A percentile compares a stretch with the other conserved stretches of the same genome.
phyloP scores from a whole-genome alignment of 208 protist genomes.

The Wallacemonas collosoma region DNA sequence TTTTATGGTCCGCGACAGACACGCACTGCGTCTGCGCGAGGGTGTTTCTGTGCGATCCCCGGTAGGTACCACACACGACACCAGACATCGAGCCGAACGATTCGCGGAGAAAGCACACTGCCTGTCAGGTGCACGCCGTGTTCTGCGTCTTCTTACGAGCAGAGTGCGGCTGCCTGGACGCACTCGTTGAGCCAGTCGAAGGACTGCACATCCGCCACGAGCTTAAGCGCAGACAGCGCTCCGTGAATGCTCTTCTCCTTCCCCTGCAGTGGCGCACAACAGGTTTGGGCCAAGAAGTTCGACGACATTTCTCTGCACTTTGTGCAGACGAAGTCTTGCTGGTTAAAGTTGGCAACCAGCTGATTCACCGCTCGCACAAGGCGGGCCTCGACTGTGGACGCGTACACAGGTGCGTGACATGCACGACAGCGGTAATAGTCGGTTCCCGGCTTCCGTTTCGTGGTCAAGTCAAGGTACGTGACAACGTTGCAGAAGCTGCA shows the following conservation, averaged over 20 bases:
- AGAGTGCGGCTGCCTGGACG: constrained; percentile 57
- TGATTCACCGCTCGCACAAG: constrained; percentile 79
- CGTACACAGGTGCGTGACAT: constrained; percentile 72
- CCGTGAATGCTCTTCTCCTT: constrained; percentile 48
- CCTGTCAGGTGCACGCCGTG: no score
- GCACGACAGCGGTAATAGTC: constrained; percentile 54
- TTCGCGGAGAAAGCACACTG: no score
- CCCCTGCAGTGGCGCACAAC: constrained; percentile 76
- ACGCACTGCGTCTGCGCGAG: no score
- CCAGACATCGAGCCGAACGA: no score
- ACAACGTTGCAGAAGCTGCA: constrained; percentile 84
- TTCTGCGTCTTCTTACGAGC: constrained; percentile 27
- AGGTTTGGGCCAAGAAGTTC: constrained; percentile 35
- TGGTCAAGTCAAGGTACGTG: constrained; percentile 60
- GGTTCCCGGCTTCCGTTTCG: constrained; percentile 23
- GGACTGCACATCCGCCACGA: constrained; percentile 57
- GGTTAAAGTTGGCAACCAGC: constrained; percentile 46
- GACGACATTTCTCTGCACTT: constrained; percentile 76
- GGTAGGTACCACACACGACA: no score
- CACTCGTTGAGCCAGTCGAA: constrained; percentile 77
- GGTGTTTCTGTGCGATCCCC: no score
- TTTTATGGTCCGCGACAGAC: no score
- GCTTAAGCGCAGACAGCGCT: constrained; percentile 65
- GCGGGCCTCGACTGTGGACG: constrained; percentile 62
- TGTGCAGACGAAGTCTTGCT: constrained; percentile 89